A percentile compares a stretch with the other conserved stretches of the same genome.
These are phyloP conservation scores for Marasmius fiardii DNA, from an alignment of 1,284 basidiomycete genomes.

Conservation along the genomic window DNA sequence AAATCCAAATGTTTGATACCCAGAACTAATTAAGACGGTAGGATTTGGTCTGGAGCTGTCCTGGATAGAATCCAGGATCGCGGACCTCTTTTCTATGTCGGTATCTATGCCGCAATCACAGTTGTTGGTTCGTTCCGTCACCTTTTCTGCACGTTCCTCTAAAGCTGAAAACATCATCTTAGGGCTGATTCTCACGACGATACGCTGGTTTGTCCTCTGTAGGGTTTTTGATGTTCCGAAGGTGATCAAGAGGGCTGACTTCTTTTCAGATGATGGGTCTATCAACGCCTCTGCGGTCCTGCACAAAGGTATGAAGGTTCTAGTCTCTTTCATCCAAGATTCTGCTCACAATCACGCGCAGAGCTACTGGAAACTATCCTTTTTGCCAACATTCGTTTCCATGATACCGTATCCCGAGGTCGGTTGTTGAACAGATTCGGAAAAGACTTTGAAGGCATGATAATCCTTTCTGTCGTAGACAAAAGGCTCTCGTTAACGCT, in stretches of 20 bases:
- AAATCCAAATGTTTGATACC: conserved; percentile 6
- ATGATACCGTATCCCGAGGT: conserved; percentile 88
- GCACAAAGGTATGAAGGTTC: conserved; percentile 55
- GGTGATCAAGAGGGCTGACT: neutral
- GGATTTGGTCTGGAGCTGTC: conserved; percentile 63
- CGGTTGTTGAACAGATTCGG: conserved; percentile 87
- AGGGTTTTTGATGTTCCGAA: conserved; percentile 20
- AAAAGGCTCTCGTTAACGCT: neutral
- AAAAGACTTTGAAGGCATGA: conserved; percentile 87
- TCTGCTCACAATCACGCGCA: conserved; percentile 17
- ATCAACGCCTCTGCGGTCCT: conserved; percentile 68
- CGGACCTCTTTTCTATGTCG: conserved; percentile 70
- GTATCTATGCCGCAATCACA: conserved; percentile 65
- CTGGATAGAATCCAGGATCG: conserved; percentile 31
- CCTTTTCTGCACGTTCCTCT: neutral
- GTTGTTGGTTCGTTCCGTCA: neutral
- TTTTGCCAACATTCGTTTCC: conserved; percentile 90
- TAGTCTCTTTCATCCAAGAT: neutral
- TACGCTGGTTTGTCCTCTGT: conserved; percentile 69
- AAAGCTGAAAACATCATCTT: conserved; percentile 10
- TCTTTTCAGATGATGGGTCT: conserved; percentile 54
- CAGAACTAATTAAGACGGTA: conserved; percentile 21
- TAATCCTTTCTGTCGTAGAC: neutral
- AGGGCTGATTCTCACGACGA: conserved; percentile 64
- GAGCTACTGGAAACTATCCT: conserved; percentile 81